Percentiles rank a stretch among this genome's conserved stretches.
phyloP scores from a whole-genome alignment of 2,329 filamentous ascomycete genomes.

The Magnaporthiopsis incrustans region DNA sequence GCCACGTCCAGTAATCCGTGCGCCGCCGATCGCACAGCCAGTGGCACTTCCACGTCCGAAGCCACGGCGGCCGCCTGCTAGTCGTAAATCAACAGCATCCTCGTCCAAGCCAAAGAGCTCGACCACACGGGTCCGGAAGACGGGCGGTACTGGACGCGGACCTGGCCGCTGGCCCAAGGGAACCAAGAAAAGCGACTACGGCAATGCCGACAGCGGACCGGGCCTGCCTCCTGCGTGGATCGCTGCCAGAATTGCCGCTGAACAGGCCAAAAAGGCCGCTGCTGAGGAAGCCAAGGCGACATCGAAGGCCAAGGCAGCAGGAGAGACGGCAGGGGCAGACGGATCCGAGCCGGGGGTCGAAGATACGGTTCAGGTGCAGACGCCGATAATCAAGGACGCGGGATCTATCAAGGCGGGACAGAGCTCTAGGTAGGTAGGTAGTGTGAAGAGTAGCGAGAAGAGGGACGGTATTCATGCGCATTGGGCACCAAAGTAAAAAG shows the following conservation, averaged over 20 bases:
- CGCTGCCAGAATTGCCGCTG: constrained; percentile 20
- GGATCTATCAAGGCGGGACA: background rate
- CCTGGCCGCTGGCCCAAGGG: constrained; percentile 61
- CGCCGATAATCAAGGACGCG: constrained; percentile 19
- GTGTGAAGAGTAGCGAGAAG: background rate
- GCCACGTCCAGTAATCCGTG: constrained; percentile 31
- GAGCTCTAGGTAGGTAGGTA: background rate
- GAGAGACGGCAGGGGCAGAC: background rate
- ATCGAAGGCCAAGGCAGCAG: background rate
- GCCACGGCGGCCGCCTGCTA: constrained; percentile 26
- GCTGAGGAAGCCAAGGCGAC: constrained; percentile 18
- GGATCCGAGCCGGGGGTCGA: constrained; percentile 19
- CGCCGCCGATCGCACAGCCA: constrained; percentile 29
- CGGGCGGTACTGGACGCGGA: constrained; percentile 55
- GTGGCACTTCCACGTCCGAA: constrained; percentile 28
- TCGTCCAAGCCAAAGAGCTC: constrained; percentile 34
- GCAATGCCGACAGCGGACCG: constrained; percentile 57
- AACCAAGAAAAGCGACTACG: constrained; percentile 60
- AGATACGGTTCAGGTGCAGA: constrained; percentile 30
- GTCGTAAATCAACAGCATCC: constrained; percentile 23
- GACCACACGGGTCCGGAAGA: constrained; percentile 38
- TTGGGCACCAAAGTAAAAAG: background rate
- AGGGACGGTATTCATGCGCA: background rate
- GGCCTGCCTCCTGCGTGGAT: constrained; percentile 53
- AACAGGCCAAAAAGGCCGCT: constrained; percentile 10